phyloP scores from a whole-genome alignment of 2,329 filamentous ascomycete genomes.

The Colletotrichum sansevieriae region DNA sequence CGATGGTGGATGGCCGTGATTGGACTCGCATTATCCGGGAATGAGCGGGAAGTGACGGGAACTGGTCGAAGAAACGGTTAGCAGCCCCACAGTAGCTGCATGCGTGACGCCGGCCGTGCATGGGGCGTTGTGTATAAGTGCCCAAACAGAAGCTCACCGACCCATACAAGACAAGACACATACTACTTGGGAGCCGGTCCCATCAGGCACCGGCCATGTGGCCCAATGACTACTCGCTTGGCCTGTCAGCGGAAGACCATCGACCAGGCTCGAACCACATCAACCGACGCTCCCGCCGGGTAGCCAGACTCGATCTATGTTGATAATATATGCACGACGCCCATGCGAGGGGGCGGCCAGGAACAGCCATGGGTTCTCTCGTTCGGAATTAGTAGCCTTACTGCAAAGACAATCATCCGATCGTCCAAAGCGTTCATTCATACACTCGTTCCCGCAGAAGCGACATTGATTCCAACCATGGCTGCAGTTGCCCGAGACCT shows the following conservation, averaged over 20 bases:
- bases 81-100: slow-evolving; percentile 41
- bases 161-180: slow-evolving; percentile 44
- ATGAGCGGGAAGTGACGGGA: slow-evolving; percentile 30
- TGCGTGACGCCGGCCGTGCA: slow-evolving; percentile 42
- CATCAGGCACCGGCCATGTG: slow-evolving; percentile 43
- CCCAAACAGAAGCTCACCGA: slow-evolving; percentile 38
- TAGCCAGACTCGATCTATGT: slow-evolving; percentile 28
- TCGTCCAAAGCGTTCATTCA: background rate
- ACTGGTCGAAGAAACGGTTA: slow-evolving; percentile 21
- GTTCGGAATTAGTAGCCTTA: background rate
- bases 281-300: slow-evolving; percentile 35
- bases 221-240: slow-evolving; percentile 33
- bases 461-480: slow-evolving; percentile 8
- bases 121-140: slow-evolving; percentile 38
- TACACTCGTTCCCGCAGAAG: background rate
- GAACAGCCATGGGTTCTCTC: slow-evolving; percentile 5
- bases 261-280: slow-evolving; percentile 27
- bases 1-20: slow-evolving; percentile 2
- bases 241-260: slow-evolving; percentile 32
- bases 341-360: slow-evolving; percentile 2
- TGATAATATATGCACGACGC: slow-evolving; percentile 35
- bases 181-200: slow-evolving; percentile 37
- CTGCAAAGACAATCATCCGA: slow-evolving; percentile 13
- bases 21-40: slow-evolving; percentile 17
- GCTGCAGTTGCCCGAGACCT: slow-evolving; percentile 34